Conservation (phyloP, 345 rosid genomes). For the Anastatica hierochuntica region DNA sequence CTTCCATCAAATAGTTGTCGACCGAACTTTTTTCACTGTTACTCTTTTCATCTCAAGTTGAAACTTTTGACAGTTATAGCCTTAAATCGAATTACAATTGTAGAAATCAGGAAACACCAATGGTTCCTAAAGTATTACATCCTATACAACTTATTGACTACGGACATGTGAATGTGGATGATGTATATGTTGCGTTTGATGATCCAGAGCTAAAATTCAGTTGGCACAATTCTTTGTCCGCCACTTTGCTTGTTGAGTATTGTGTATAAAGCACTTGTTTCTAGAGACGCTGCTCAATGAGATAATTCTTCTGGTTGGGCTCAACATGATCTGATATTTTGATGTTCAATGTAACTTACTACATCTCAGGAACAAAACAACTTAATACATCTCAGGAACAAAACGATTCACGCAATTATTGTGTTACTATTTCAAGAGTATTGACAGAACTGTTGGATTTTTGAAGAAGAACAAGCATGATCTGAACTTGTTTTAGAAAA, state of each 20-base stretch:
- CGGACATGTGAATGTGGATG: slow-evolving; percentile 91
- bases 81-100: slow-evolving; percentile 72
- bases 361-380: slow-evolving; percentile 45
- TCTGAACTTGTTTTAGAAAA: no score
- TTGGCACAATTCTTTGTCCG: no score
- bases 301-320: background rate
- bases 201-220: slow-evolving; percentile 59
- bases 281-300: no score
- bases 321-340: background rate
- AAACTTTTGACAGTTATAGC: background rate
- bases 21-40: background rate
- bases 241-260: no score
- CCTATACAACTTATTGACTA: slow-evolving; percentile 68
- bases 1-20: no score
- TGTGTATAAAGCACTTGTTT: background rate
- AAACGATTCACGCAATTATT: no score
- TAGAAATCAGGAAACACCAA: slow-evolving; percentile 62
- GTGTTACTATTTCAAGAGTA: no score
- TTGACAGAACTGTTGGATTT: no score
- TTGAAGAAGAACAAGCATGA: no score
- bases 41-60: background rate
- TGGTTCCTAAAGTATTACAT: slow-evolving; percentile 67
- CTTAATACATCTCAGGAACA: no score
- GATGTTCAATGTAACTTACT: slow-evolving; percentile 1
- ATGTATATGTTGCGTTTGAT: slow-evolving; percentile 81